These are phyloP conservation scores for Russula compacta DNA, from an alignment of 768 basidiomycete species.

Conservation along the genomic window DNA sequence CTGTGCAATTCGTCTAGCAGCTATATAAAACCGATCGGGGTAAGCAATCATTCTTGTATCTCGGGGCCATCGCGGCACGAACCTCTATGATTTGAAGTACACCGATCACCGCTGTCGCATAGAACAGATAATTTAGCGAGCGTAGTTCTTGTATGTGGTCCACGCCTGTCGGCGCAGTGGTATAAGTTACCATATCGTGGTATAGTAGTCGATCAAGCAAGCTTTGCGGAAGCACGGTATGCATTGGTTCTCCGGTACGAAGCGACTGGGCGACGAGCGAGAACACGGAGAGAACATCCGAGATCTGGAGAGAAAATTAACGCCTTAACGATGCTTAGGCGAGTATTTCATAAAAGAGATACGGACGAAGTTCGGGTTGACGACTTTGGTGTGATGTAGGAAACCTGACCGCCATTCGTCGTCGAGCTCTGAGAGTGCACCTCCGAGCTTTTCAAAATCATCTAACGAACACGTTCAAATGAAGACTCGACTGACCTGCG, in stretches of 20 bases:
- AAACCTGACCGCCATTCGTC: slow-evolving; percentile 33
- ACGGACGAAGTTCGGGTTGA: slow-evolving; percentile 49
- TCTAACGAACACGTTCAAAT: neutral
- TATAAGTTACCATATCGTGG: slow-evolving; percentile 26
- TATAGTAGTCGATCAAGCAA: slow-evolving; percentile 40
- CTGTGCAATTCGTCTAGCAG: slow-evolving; percentile 14
- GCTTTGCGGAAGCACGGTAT: slow-evolving; percentile 32
- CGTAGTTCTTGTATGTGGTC: slow-evolving; percentile 13
- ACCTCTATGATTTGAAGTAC: slow-evolving; percentile 18
- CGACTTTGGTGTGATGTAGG: slow-evolving; percentile 36
- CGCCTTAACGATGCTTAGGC: neutral
- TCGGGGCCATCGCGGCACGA: neutral
- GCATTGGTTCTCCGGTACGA: slow-evolving; percentile 37
- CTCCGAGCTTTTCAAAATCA: slow-evolving; percentile 27
- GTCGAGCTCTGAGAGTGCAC: slow-evolving; percentile 36
- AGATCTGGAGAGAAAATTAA: slow-evolving; percentile 23
- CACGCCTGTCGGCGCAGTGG: neutral
- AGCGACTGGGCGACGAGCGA: slow-evolving; percentile 34
- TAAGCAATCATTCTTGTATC: neutral
- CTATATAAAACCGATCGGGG: neutral
- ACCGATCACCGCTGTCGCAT: slow-evolving; percentile 13
- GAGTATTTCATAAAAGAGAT: neutral
- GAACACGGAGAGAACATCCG: slow-evolving; percentile 36
- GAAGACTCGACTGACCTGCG: slow-evolving; percentile 26
- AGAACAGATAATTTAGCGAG: slow-evolving; percentile 17